Percentiles rank a stretch among this genome's conserved stretches.
phyloP scores from a whole-genome alignment of 805 yeast species.

The Torulaspora microellipsoides region DNA sequence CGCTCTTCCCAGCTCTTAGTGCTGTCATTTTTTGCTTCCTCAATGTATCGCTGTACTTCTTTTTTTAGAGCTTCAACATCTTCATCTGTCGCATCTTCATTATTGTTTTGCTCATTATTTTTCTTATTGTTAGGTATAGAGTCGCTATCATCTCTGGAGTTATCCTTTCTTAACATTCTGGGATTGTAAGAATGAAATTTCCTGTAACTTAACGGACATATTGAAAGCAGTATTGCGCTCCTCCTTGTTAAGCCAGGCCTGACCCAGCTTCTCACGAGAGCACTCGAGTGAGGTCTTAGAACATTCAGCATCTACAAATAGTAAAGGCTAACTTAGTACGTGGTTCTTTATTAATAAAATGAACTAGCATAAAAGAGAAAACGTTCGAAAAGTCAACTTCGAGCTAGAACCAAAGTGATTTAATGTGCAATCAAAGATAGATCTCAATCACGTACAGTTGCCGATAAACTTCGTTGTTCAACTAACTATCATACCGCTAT shows the following conservation, averaged over 20 bases:
- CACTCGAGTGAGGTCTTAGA: constrained; percentile 9
- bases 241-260: neutral
- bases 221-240: neutral
- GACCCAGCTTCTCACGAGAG: constrained; percentile 3
- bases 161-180: constrained; percentile 7
- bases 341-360: no score
- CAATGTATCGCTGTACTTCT: constrained; percentile 25
- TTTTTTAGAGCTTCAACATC: constrained; percentile 23
- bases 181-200: constrained; percentile 6
- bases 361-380: no score
- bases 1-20: constrained; percentile 16
- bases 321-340: no score
- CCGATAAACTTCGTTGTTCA: no score
- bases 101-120: constrained; percentile 2
- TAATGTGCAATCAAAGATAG: no score
- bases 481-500: no score
- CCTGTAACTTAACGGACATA: constrained; percentile 6
- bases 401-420: no score
- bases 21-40: constrained; percentile 17
- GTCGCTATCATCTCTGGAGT: constrained; percentile 1
- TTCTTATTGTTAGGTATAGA: neutral
- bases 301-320: constrained; percentile 7
- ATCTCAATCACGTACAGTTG: no score
- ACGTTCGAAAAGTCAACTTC: no score
- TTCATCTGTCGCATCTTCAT: constrained; percentile 22